Evolutionary conservation across 208 protist species (phyloP), one percentile per base, ranked within the genome.

Genomic region (Wallacemonas sp.): DNA sequence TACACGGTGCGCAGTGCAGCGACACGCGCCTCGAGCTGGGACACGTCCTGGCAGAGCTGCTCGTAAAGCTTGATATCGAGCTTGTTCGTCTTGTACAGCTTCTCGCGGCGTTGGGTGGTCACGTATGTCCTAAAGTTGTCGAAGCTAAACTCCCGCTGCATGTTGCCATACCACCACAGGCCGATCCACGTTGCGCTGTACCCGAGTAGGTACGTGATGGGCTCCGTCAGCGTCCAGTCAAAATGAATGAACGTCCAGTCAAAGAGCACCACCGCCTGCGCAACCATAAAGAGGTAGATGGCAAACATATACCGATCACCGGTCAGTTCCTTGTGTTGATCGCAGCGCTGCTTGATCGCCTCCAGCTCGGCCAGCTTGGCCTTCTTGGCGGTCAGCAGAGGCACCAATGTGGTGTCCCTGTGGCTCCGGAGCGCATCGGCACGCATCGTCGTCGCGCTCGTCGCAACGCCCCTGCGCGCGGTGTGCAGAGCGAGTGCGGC

Each of bases 181-280:
- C 66, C 73, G 25, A 92, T 49, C 86, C 91, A 96, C 36, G 83
- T 84, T n/a, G 48, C 79, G 49, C 73, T 76, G 74, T 91, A 91
- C 10, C 85, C 81, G 23, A 92, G 32, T 36, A 96, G 54, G 62
- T 94, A 96, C 31, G 91, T 94, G 50, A 96, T 93, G 29, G 91
- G 91, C 79, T 96, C 91, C 50, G 90, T 82, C n/a, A 93, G 71
- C 50, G 82, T 91, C 90, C 90, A 95, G 57, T 91, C 86, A 72
- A 93, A 95, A 44, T 84, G 81, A 38, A 95, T 65, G 63, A 92
- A 95, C 11, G 83, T 87, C 84, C 90, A 92, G 64, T 91, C 81
- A 48, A 89, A 93, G 5, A 95, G 75, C 33, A 83, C 75, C 1
- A 67, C 46, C 0, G 62, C 25, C 61, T 91, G 85, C 18, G 77